phyloP scores from a whole-genome alignment of 176 grass and related monocot species.

The Avena eriantha region DNA sequence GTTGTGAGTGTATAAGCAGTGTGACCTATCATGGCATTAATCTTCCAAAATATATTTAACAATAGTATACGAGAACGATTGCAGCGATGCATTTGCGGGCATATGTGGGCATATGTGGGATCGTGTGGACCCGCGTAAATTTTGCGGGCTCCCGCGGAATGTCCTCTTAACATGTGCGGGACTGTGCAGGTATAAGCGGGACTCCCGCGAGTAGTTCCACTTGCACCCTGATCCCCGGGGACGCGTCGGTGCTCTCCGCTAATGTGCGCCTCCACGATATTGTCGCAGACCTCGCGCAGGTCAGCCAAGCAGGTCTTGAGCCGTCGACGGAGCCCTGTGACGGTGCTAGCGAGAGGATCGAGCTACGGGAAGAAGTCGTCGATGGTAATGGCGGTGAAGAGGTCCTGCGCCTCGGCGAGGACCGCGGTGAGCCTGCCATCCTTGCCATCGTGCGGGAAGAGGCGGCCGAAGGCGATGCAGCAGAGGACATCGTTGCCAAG shows the following conservation, averaged over 20 bases:
- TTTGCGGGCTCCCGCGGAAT: too few relatives aligned
- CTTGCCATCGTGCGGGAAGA: constrained; percentile 5
- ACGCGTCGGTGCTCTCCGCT: background rate
- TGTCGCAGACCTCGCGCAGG: constrained; percentile 17
- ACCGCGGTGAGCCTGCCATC: constrained; percentile 3
- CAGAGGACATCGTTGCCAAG: constrained; percentile 23
- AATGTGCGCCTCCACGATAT: constrained; percentile 27
- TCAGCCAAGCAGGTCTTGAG: background rate
- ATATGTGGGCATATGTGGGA: too few relatives aligned
- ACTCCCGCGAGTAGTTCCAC: too few relatives aligned
- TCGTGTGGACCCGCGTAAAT: too few relatives aligned
- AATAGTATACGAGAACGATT: too few relatives aligned
- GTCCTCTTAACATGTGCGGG: too few relatives aligned
- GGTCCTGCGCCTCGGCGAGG: constrained; percentile 23
- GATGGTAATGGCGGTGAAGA: background rate
- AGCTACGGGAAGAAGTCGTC: constrained; percentile 25
- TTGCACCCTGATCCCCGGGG: background rate
- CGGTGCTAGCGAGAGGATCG: background rate
- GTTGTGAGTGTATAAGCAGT: too few relatives aligned
- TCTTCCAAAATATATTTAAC: too few relatives aligned
- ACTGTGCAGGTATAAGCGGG: too few relatives aligned
- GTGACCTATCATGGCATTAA: too few relatives aligned
- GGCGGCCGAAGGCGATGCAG: constrained; percentile 1
- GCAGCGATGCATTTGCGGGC: too few relatives aligned
- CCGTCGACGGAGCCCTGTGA: background rate